Conservation (phyloP, 768 basidiomycete species). For the Tricholoma hemisulphureum region DNA sequence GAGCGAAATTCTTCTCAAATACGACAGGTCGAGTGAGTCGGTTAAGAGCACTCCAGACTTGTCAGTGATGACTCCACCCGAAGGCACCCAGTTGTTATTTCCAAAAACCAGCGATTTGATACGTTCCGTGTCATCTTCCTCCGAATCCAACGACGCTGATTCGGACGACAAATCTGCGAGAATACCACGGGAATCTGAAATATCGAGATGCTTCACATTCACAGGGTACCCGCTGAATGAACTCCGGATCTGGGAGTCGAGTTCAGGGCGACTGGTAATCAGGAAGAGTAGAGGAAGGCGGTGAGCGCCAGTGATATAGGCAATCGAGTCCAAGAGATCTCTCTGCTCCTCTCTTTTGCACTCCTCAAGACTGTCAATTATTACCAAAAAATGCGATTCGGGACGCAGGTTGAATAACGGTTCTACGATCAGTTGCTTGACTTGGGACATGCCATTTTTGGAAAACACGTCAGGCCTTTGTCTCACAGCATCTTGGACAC, state of each 20-base stretch:
- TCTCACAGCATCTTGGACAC: neutral
- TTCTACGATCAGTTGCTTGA: neutral
- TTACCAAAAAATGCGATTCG: neutral
- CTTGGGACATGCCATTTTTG: neutral
- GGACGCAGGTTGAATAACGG: neutral
- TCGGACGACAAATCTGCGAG: neutral
- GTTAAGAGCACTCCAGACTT: neutral
- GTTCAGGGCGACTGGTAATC: neutral
- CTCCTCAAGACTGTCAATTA: neutral
- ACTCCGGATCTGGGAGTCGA: neutral
- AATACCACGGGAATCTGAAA: neutral
- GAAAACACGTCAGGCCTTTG: neutral
- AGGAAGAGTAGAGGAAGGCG: neutral
- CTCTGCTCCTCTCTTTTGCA: neutral
- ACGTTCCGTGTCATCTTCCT: neutral
- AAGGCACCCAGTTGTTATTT: neutral
- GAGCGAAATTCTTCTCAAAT: neutral
- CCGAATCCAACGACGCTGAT: neutral
- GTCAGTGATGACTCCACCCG: neutral
- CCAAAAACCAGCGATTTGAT: neutral
- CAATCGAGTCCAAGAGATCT: neutral
- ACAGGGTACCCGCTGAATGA: neutral
- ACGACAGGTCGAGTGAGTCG: neutral
- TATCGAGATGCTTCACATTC: neutral
- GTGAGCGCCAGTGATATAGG: neutral